phyloP scores from a whole-genome alignment of 2,329 filamentous ascomycete genomes.

The Cercospora janseana region DNA sequence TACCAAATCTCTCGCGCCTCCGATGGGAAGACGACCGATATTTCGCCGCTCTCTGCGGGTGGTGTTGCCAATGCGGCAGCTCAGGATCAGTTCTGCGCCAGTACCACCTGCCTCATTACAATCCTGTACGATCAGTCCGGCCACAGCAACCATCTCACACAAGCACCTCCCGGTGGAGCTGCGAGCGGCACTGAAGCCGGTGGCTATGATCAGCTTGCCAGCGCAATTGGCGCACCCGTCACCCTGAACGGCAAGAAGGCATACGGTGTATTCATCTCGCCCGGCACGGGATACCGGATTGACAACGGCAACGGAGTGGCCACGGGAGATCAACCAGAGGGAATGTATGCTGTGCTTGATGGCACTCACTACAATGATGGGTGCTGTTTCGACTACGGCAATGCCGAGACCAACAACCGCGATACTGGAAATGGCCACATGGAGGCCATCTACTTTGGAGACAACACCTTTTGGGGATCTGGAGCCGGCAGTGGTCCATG shows the following conservation, averaged over 20 bases:
- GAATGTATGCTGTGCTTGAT: constrained; percentile 61
- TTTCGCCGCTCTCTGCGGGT: constrained; percentile 55
- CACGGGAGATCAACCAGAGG: constrained; percentile 55
- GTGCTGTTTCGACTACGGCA: constrained; percentile 53
- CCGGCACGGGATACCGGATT: constrained; percentile 63
- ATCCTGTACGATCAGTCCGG: constrained; percentile 66
- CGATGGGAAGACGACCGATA: constrained; percentile 49
- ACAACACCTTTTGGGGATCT: constrained; percentile 54
- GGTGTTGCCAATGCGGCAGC: constrained; percentile 61
- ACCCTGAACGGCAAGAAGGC: constrained; percentile 58
- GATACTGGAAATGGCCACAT: constrained; percentile 63
- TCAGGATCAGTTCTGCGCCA: constrained; percentile 60
- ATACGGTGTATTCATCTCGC: constrained; percentile 62
- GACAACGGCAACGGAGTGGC: constrained; percentile 54
- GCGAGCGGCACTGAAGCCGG: constrained; percentile 56
- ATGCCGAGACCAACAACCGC: constrained; percentile 42
- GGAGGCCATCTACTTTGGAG: constrained; percentile 67
- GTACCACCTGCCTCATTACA: constrained; percentile 62
- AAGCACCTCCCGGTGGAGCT: constrained; percentile 56
- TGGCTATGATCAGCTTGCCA: constrained; percentile 61
- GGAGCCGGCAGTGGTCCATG: constrained; percentile 62
- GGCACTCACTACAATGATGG: constrained; percentile 58
- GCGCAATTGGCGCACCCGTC: constrained; percentile 60
- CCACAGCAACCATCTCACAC: constrained; percentile 60
- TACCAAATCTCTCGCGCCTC: constrained; percentile 62